Percentiles rank a stretch among this genome's conserved stretches.
phyloP scores from a whole-genome alignment of 2,329 filamentous ascomycete species.

The Tolypocladium capitatum region DNA sequence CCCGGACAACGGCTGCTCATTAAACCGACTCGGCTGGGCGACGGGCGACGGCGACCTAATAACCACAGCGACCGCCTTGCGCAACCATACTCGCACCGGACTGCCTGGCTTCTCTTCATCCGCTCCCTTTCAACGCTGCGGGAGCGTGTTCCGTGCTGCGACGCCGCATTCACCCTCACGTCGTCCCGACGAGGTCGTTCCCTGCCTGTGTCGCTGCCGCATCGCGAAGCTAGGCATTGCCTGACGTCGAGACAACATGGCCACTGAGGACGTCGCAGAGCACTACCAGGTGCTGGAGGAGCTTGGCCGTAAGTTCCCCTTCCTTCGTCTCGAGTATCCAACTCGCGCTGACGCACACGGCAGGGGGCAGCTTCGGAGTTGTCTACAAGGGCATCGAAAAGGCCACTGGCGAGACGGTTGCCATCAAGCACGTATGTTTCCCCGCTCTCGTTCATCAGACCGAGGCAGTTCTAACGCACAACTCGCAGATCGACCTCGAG shows the following conservation, averaged over 20 bases:
- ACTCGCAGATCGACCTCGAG: slow-evolving; percentile 80
- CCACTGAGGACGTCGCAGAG: slow-evolving; percentile 57
- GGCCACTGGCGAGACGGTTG: slow-evolving; percentile 80
- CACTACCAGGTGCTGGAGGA: slow-evolving; percentile 94
- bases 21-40: slow-evolving; percentile 2
- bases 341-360: slow-evolving; percentile 3
- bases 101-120: slow-evolving; percentile 1
- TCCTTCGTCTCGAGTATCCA: background rate
- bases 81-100: background rate
- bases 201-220: background rate
- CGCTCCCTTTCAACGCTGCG: background rate
- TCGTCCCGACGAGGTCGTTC: background rate
- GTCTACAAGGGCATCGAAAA: slow-evolving; percentile 96
- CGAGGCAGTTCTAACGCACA: background rate
- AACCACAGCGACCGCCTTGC: background rate
- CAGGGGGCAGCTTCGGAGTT: slow-evolving; percentile 88
- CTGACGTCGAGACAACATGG: slow-evolving; percentile 29
- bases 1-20: slow-evolving; percentile 19
- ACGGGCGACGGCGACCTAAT: background rate
- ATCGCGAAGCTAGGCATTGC: slow-evolving; percentile 6
- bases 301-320: slow-evolving; percentile 64
- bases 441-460: background rate
- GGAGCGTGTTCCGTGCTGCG: background rate
- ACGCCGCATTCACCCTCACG: background rate
- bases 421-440: slow-evolving; percentile 78